Evolutionary conservation across 2,329 filamentous ascomycete genomes (phyloP).

Genomic region (Chaetothyriales sp.): DNA sequence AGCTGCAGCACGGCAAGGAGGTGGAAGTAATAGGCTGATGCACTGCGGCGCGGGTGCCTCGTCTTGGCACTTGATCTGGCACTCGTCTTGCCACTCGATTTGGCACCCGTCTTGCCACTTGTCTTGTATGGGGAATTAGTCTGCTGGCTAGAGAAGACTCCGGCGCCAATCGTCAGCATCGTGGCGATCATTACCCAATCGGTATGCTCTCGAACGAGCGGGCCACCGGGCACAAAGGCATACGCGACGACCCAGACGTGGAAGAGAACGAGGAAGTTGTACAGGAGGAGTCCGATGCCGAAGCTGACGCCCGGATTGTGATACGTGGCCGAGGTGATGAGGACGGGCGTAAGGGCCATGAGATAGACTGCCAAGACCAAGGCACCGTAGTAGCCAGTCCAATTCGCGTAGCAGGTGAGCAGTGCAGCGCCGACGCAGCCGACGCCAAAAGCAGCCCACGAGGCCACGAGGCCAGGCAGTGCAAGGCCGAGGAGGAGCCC

Average conservation of each 20-base stretch:
- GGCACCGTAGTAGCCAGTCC: conserved; percentile 80
- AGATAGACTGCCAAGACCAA: conserved; percentile 64
- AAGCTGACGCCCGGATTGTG: conserved; percentile 69
- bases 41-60: conserved; percentile 31
- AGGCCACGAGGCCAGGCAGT: conserved; percentile 54
- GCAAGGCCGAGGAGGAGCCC: conserved; percentile 67
- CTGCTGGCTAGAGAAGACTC: conserved; percentile 56
- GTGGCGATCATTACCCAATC: conserved; percentile 87
- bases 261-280: conserved; percentile 91
- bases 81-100: conserved; percentile 21
- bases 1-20: conserved; percentile 65
- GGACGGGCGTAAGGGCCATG: conserved; percentile 60
- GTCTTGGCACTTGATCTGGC: conserved; percentile 27
- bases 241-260: conserved; percentile 98
- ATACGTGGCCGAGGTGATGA: conserved; percentile 63
- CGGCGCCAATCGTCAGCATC: conserved; percentile 72
- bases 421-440: conserved; percentile 68
- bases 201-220: conserved; percentile 80
- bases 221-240: conserved; percentile 90
- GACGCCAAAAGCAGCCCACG: conserved; percentile 65
- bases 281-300: conserved; percentile 75
- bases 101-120: conserved; percentile 25
- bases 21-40: conserved; percentile 56
- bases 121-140: conserved; percentile 33
- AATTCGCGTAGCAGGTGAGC: conserved; percentile 64